Base-by-base conservation (phyloP, 2,329 filamentous ascomycete species). In the Xylaria sp. region DNA sequence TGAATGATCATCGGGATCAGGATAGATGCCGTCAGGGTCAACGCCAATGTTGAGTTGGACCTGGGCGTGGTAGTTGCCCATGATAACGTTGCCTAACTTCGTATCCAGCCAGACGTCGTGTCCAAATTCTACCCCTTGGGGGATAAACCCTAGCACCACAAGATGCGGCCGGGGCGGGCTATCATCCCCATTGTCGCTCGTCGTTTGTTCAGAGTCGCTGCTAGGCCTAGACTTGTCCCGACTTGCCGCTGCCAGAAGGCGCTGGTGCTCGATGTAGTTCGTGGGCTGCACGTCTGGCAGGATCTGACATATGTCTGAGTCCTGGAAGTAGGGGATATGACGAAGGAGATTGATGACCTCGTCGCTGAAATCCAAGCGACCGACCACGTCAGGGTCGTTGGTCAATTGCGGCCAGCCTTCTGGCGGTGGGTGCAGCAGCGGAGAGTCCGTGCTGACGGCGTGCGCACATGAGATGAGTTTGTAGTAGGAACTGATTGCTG, bases 401-500 rank as follows among this genome's bases (percentile, higher is more conserved):
- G 43, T 45, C 34, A 46, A 39, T 24, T 46, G 34, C 13, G 44
- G 44, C 44, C 44, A 46, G 7, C 44, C 44, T 46, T 39, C 44
- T 24, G 44, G 44, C 34, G 44, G 44, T 17, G 44, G 44, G 18
- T 39, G 19, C 4, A 44, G 40, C 13, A 44, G n/a, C 41, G 24
- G 20, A 6, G 39, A 48, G 37, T 37, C n/a, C 24, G 34, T 34
- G 47, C 24, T 38, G 22, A 50, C 13, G 37, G 41, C 40, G 26
- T 46, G 51, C 19, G 37, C 46, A 26, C 39, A 38, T 19, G 46
- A 41, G n/a, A 54, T 22, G 22, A 54, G 46, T 19, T 49, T 42
- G 18, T 54, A 54, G 37, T 54, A 50, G 42, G 51, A 54, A 34
- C 45, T 54, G n/a, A 54, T 54, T 46, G 50, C 50, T 48, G 50